phyloP scores from a whole-genome alignment of 1,139 yeast species.

The Suhomyces atakaporum region DNA sequence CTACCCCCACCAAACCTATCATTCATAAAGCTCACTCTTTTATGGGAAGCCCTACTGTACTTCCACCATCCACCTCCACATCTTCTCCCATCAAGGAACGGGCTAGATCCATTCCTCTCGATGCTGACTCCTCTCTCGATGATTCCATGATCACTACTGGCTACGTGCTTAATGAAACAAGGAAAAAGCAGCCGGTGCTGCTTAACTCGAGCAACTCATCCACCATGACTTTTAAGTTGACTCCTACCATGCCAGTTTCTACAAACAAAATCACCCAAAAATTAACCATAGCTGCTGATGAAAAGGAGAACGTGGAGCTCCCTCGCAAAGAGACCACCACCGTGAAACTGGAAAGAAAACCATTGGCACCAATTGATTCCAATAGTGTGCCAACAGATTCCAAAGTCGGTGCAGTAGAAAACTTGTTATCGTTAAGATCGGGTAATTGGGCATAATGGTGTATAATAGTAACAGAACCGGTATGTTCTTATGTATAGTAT shows the following conservation, averaged over 20 bases:
- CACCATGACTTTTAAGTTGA: conserved; percentile 47
- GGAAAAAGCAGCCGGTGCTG: conserved; percentile 41
- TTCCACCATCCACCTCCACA: conserved; percentile 12
- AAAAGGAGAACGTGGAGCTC: conserved; percentile 11
- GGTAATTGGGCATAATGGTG: conserved; percentile 36
- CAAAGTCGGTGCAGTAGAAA: conserved; percentile 35
- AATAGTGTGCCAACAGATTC: conserved; percentile 15
- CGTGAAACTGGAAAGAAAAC: conserved; percentile 15
- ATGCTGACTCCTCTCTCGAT: conserved; percentile 24
- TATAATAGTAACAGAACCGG: conserved; percentile 2
- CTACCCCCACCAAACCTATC: conserved; percentile 33
- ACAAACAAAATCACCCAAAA: conserved; percentile 11
- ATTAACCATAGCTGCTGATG: conserved; percentile 14
- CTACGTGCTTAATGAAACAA: conserved; percentile 37
- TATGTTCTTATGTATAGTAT: conserved; percentile 4
- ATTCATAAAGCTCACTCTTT: conserved; percentile 31
- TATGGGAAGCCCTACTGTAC: conserved; percentile 24
- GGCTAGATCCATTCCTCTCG: conserved; percentile 25
- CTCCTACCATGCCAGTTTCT: conserved; percentile 24
- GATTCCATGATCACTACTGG: conserved; percentile 24
- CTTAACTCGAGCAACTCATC: conserved; percentile 35
- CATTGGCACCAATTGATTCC: conserved; percentile 16
- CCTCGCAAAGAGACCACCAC: conserved; percentile 1
- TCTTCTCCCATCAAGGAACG: conserved; percentile 27
- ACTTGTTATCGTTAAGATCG: conserved; percentile 44